Evolutionary conservation across 208 protist genomes (phyloP), one percentile per base, ranked within the genome.

Genomic region (Trichomonas gallinae): DNA sequence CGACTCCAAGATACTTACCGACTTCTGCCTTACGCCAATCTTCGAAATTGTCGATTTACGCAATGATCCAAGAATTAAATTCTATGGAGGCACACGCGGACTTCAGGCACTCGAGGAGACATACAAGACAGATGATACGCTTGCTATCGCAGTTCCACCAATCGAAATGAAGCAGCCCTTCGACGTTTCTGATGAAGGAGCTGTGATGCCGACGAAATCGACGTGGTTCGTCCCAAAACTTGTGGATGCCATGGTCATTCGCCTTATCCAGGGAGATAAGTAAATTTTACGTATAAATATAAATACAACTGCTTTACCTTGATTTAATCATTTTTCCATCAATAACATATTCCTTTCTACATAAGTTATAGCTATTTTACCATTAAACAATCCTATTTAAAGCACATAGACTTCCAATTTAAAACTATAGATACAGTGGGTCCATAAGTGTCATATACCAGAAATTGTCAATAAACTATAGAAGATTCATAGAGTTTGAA

Each of bases 141-240:
- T 96, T 46, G 93, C 93, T 44, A 44, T 96, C 45, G 93, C 49
- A 6, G 34, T 96, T 26, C 51, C 51, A 51, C 93, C 93, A 34
- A 45, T 81, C 34, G 11, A 21, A 31, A 81, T 96, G 31, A 9
- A 81, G 13, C 93, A 96, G 63, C 36, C 82, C 36, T 82, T 96
- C 34, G 93, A 63, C 34, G 51, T 96, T 96, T 63, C 93, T 40
- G 93, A 96, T 82, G 23, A n/a, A 31, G 51, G 51, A 38, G 38
- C 2, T 10, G 82, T 96, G 34, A 96, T 96, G 93, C 93, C 93
- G 82, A 46, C 93, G n/a, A 96, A 96, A 23, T 45, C n/a, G 0
- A 96, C 93, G 15, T 96, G 93, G 93, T 96, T 96, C 38, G 93
- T 82, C 38, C 93, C 93, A 36, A 96, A 96, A 26, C 49, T 96